phyloP scores from a whole-genome alignment of 176 grass and related monocot species.

The Oryza rufipogon region DNA sequence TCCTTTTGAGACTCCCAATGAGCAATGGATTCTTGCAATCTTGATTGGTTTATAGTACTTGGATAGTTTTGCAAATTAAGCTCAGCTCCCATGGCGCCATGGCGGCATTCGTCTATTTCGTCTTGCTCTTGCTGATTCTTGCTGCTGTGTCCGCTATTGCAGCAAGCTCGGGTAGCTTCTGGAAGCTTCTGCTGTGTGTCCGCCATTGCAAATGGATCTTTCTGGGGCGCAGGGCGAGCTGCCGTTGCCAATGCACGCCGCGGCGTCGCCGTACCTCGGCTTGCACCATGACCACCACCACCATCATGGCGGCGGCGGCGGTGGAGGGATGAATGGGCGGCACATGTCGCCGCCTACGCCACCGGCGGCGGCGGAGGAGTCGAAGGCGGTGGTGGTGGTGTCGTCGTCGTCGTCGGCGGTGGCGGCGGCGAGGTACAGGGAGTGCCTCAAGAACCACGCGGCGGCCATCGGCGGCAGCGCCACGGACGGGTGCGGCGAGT shows the following conservation, averaged over 20 bases:
- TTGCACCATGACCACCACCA: conserved; percentile 59
- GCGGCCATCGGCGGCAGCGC: conserved; percentile 85
- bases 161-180: conserved; percentile 32
- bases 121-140: not conserved
- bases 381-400: conserved; percentile 36
- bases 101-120: conserved; percentile 41
- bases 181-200: conserved; percentile 8
- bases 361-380: conserved; percentile 6
- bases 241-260: conserved; percentile 82
- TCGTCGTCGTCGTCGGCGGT: not conserved
- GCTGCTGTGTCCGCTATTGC: conserved; percentile 18
- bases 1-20: conserved; percentile 37
- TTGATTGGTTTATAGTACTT: not conserved
- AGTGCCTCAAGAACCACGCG: conserved; percentile 98
- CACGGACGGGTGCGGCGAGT: conserved; percentile 86
- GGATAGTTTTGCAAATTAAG: conserved; percentile 33
- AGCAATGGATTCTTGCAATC: conserved; percentile 12
- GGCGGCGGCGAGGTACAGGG: conserved; percentile 59
- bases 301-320: not conserved
- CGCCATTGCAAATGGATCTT: conserved; percentile 67
- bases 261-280: conserved; percentile 49
- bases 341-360: conserved; percentile 36
- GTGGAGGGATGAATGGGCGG: conserved; percentile 31
- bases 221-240: conserved; percentile 79
- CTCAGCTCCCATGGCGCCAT: conserved; percentile 24